Evolutionary conservation across 192 early-diverging fungal species (phyloP).

Genomic region (Gaertneriomyces semiglobifer): DNA sequence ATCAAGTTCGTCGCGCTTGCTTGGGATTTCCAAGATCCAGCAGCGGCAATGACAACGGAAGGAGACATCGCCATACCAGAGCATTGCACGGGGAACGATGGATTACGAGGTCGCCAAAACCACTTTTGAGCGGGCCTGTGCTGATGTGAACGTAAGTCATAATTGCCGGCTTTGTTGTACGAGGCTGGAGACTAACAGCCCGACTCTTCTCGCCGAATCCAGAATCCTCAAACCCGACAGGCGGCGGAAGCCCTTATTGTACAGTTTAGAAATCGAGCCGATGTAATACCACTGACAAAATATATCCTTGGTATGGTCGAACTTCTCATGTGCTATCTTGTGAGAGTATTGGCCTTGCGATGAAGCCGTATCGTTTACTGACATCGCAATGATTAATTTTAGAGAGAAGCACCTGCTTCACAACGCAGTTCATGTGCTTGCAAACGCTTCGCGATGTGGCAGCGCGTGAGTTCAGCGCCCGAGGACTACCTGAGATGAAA

Average conservation of each 20-base stretch:
- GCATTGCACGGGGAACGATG: not conserved
- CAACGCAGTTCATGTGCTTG: constrained; percentile 63
- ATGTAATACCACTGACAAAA: constrained; percentile 57
- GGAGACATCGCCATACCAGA: too few relatives aligned
- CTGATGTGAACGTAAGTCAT: constrained; percentile 13
- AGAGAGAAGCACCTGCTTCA: constrained; percentile 54
- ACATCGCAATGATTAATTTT: not conserved
- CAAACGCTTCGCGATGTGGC: constrained; percentile 53
- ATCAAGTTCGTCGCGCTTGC: too few relatives aligned
- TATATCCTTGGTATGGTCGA: constrained; percentile 52
- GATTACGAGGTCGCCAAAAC: constrained; percentile 19
- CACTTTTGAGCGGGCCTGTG: constrained; percentile 27
- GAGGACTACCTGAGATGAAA: constrained; percentile 50
- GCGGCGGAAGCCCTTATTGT: constrained; percentile 16
- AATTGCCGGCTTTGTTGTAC: not conserved
- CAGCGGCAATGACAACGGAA: too few relatives aligned
- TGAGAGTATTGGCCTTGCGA: not conserved
- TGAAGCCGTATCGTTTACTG: not conserved
- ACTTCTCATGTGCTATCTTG: constrained; percentile 6
- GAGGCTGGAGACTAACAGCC: not conserved
- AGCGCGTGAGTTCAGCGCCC: constrained; percentile 55
- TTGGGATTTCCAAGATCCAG: too few relatives aligned
- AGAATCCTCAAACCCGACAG: not conserved
- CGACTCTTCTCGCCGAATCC: not conserved
- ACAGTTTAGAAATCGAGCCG: constrained; percentile 26